Conservation (phyloP, 2,329 filamentous ascomycete genomes). For the Alternaria novae-zelandiae region DNA sequence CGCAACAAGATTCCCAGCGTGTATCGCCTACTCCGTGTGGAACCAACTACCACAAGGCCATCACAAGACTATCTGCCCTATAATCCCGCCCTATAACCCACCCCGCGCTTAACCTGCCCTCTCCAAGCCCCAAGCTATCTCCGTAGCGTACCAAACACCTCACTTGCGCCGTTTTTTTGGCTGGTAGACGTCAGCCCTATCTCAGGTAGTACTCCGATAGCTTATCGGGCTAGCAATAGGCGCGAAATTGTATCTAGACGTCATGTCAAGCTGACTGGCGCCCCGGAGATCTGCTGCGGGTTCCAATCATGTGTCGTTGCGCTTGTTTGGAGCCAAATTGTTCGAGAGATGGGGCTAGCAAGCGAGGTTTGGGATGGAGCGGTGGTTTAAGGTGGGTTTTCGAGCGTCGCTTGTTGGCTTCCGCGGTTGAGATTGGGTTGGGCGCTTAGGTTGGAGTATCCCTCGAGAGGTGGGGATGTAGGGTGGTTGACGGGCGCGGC, state of each 20-base stretch:
- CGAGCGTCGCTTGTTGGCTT: not conserved
- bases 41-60: not conserved
- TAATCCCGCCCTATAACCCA: not conserved
- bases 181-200: not conserved
- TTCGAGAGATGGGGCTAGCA: not conserved
- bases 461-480: not conserved
- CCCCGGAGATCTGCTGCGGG: not conserved
- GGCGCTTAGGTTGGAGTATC: not conserved
- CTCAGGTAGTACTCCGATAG: not conserved
- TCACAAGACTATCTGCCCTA: not conserved
- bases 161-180: not conserved
- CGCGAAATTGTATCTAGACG: constrained; percentile 2
- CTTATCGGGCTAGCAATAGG: not conserved
- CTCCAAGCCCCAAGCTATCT: not conserved
- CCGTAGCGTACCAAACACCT: not conserved
- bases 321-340: not conserved
- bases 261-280: not conserved
- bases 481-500: not conserved
- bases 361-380: not conserved
- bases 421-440: not conserved
- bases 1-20: not conserved
- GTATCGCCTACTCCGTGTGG: not conserved
- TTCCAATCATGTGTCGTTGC: not conserved
- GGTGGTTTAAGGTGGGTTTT: not conserved
- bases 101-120: not conserved